These are phyloP conservation scores for Caryopteris hybrid DNA, from an alignment of 305 asterid genomes.

Conservation along the genomic window DNA sequence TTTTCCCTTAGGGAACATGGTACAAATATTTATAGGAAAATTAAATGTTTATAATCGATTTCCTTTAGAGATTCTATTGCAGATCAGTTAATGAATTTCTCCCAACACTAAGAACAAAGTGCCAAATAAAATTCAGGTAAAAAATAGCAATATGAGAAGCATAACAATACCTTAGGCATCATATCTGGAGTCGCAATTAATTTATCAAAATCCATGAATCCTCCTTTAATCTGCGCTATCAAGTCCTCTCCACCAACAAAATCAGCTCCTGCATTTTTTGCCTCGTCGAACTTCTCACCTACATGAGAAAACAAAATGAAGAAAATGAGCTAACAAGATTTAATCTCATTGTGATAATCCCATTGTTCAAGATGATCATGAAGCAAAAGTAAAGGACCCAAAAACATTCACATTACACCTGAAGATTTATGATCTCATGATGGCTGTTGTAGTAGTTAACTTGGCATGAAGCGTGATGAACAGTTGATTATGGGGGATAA, in stretches of 20 bases:
- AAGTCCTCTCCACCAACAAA: constrained; percentile 95
- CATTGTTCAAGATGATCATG: constrained; percentile 9
- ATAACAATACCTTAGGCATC: constrained; percentile 87
- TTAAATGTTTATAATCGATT: background rate
- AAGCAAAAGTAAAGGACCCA: background rate
- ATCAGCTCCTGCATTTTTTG: constrained; percentile 97
- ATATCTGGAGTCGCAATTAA: constrained; percentile 96
- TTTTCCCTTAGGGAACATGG: background rate
- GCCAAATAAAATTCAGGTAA: background rate
- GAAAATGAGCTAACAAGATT: constrained; percentile 19
- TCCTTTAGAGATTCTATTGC: background rate
- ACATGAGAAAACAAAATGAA: constrained; percentile 27
- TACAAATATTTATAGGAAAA: background rate
- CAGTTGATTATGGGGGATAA: background rate
- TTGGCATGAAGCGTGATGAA: background rate
- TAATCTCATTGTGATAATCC: too few relatives aligned
- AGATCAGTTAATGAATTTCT: background rate
- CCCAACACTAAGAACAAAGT: background rate
- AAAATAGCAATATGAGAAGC: background rate
- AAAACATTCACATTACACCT: background rate
- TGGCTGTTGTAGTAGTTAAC: background rate
- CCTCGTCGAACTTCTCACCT: constrained; percentile 98
- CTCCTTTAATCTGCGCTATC: constrained; percentile 85
- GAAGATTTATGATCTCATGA: background rate
- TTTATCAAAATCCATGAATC: constrained; percentile 94